These are phyloP conservation scores for Eucalyptus albens DNA, from an alignment of 345 rosid genomes.

Conservation along the genomic window DNA sequence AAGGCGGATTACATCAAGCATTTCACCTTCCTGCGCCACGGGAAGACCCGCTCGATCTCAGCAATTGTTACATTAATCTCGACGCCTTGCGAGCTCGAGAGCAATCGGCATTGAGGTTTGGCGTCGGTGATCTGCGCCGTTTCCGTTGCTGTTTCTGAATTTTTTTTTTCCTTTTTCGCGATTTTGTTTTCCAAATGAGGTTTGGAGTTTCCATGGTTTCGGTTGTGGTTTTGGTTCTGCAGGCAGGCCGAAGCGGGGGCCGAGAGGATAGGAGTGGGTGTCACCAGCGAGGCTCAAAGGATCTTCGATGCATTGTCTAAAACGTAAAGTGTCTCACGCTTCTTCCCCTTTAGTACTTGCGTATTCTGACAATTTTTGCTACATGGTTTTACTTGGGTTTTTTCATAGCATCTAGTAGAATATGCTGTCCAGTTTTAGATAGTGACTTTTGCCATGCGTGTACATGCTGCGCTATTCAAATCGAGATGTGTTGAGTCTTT, in stretches of 20 bases:
- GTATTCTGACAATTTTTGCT: background rate
- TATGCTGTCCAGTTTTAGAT: background rate
- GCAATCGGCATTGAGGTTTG: constrained; percentile 68
- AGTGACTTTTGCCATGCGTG: background rate
- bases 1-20: constrained; percentile 68
- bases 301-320: constrained; percentile 86
- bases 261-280: constrained; percentile 90
- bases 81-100: constrained; percentile 55
- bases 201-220: background rate
- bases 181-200: background rate
- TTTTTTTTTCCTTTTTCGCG: background rate
- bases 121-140: background rate
- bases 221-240: background rate
- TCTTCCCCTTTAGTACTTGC: background rate
- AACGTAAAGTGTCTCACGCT: constrained; percentile 33
- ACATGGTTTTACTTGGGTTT: background rate
- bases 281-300: constrained; percentile 76
- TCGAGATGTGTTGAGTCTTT: background rate
- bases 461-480: background rate
- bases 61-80: constrained; percentile 57
- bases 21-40: constrained; percentile 48
- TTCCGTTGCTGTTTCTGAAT: background rate
- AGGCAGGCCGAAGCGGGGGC: constrained; percentile 90
- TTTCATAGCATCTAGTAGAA: background rate
- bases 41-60: constrained; percentile 80